Base-by-base conservation (phyloP, 805 yeast species). In the Candida jianshihensis region DNA sequence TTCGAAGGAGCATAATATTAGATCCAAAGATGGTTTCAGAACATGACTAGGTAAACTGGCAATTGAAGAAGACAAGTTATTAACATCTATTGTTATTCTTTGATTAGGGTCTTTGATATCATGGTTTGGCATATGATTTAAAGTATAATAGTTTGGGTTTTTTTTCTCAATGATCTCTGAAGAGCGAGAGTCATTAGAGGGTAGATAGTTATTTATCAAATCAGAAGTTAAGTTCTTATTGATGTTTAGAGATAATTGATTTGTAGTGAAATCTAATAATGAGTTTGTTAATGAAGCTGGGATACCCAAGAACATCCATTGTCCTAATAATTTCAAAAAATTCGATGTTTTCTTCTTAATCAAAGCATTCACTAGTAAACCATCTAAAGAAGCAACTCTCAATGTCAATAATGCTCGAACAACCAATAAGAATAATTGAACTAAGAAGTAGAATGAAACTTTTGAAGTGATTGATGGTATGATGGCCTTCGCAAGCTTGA, bases 201-300 rank as follows among this genome's bases (percentile, higher is more conserved):
- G 88, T 43, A 89, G 63, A 57, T 89, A 89, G 42, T 77, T 73
- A 28, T 77, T 73, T 50, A 86, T 66, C 31, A 89, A 64, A 44
- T 71, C 68, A 15, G 69, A 63, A 12, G 92, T 84, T 34, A 89
- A 64, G 49, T 78, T 75, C 27, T 67, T 59, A 46, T 95, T 71
- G 45, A 86, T 71, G 24, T 70, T 54, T 39, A 73, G 68, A 1
- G 85, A 65, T 39, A 82, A 64, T 35, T 74, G 64, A 40, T 68
- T 71, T 30, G 78, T 78, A 3, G 79, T 69, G 62, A 75, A 81
- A 13, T 68, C 64, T 36, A 88, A 68, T 36, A 83, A 57, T 0
- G 95, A 75, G 49, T 88, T 86, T 9, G 84, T 79, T 21, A 84
- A 52, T 3, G 95, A 73, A 2, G 95, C 92, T 0, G 97, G 97